phyloP scores from a whole-genome alignment of 305 asterid species.

The Fraxinus angustifolia region DNA sequence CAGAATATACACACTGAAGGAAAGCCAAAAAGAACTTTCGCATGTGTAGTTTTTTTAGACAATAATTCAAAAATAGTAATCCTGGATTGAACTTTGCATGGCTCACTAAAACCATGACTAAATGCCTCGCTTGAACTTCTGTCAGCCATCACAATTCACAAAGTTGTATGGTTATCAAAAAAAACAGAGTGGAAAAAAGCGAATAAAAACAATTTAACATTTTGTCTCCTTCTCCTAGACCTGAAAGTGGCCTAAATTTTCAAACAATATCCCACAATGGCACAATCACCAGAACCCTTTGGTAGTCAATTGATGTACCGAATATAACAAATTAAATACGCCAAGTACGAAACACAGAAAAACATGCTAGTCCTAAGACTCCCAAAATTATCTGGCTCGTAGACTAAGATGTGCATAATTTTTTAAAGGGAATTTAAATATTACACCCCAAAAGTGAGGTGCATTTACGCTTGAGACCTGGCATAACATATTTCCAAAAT shows the following conservation, averaged over 20 bases:
- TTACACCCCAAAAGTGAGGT: background rate
- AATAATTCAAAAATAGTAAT: constrained; percentile 14
- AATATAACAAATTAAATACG: background rate
- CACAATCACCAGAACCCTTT: background rate
- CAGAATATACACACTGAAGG: constrained; percentile 25
- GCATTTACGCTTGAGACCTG: background rate
- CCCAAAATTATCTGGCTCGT: background rate
- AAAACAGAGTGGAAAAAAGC: constrained; percentile 2
- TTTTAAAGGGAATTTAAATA: background rate
- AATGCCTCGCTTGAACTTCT: constrained; percentile 14
- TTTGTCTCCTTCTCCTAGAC: background rate
- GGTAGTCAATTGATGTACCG: background rate
- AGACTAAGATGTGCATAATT: background rate
- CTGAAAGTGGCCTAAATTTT: background rate
- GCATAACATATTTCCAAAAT: background rate
- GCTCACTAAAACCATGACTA: constrained; percentile 1
- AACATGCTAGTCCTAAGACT: background rate
- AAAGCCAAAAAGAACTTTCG: constrained; percentile 1
- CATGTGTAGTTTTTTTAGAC: constrained; percentile 6
- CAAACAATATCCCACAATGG: background rate
- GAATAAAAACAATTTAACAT: background rate
- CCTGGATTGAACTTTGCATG: constrained; percentile 20
- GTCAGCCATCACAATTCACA: constrained; percentile 12
- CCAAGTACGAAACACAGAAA: background rate
- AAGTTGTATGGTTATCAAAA: constrained; percentile 16